Conservation (phyloP, 2,329 filamentous ascomycete genomes). For the Leptographium galeiforme region DNA sequence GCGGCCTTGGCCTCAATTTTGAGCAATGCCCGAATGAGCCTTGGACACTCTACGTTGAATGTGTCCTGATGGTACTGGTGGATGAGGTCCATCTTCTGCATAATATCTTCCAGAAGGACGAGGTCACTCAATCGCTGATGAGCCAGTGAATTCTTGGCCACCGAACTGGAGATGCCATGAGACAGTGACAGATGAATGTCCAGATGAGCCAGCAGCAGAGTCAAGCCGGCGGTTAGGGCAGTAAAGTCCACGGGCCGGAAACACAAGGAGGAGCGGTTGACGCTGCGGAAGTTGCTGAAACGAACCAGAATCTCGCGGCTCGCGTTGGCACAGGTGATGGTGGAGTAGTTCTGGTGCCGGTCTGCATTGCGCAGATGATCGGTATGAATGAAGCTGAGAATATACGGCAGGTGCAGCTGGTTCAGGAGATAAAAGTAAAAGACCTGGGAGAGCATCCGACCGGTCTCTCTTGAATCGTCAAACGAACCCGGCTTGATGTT, state of each 20-base stretch:
- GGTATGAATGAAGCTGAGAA: neutral
- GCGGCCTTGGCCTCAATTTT: neutral
- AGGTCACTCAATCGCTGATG: neutral
- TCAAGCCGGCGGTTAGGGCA: neutral
- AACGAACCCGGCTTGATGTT: neutral
- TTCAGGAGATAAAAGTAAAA: conserved; percentile 22
- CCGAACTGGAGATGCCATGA: neutral
- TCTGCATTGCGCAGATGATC: neutral
- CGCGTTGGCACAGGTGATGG: neutral
- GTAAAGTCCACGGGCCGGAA: neutral
- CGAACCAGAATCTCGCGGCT: neutral
- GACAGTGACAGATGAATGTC: neutral
- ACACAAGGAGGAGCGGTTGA: neutral
- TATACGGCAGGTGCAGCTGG: conserved; percentile 27
- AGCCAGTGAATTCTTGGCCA: neutral
- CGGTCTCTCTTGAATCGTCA: neutral
- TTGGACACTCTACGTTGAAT: neutral
- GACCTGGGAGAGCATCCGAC: neutral
- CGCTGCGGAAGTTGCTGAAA: neutral
- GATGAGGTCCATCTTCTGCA: neutral
- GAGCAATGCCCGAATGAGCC: neutral
- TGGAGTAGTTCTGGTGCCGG: neutral
- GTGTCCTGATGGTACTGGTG: neutral
- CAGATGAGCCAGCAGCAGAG: neutral
- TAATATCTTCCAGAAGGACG: neutral